Evolutionary conservation across 225 moss, liverwort and hornwort species (phyloP), one percentile per base, ranked within the genome.

Genomic region (Takakia lepidozioides): DNA sequence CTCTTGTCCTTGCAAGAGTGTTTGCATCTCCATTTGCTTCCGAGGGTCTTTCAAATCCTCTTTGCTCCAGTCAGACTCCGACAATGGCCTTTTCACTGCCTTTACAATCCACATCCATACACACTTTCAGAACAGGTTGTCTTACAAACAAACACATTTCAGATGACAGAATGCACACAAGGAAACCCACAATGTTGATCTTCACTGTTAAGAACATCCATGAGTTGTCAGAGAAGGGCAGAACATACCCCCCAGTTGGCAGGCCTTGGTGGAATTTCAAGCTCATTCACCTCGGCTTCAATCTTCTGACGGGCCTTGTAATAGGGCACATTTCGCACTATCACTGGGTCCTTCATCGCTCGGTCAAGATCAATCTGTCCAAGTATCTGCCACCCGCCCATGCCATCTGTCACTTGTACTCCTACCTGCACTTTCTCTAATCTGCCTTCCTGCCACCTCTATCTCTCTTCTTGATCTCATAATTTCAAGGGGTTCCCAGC

Each of bases 191-290:
- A n/a, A n/a, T n/a, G n/a, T n/a, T n/a, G n/a, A n/a, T n/a, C n/a
- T n/a, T n/a, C n/a, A n/a, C n/a, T n/a, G n/a, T n/a, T n/a, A n/a
- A n/a, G n/a, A n/a, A n/a, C n/a, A n/a, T n/a, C n/a, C n/a, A n/a
- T n/a, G n/a, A n/a, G n/a, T n/a, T n/a, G n/a, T n/a, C n/a, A n/a
- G n/a, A n/a, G n/a, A n/a, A 46, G 52, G n/a, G 43, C 29, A 29
- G 46, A 40, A 35, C 72, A 56, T 63, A 93, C 93, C 87, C 56
- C 63, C 87, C 95, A 95, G 56, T 84, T 74, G 18, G 68, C 73
- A 63, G 95, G 95, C 44, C 82, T 85, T 57, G 87, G 77, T 46
- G 95, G 90, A 49, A 75, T 70, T 58, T 80, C 69, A 45, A 95
- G 56, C 30, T 78, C 40, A 49, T 69, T 48, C 49, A 90, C 84